Base-by-base conservation (phyloP, 192 early-diverging fungal genomes). In the Thamnidium elegans region DNA sequence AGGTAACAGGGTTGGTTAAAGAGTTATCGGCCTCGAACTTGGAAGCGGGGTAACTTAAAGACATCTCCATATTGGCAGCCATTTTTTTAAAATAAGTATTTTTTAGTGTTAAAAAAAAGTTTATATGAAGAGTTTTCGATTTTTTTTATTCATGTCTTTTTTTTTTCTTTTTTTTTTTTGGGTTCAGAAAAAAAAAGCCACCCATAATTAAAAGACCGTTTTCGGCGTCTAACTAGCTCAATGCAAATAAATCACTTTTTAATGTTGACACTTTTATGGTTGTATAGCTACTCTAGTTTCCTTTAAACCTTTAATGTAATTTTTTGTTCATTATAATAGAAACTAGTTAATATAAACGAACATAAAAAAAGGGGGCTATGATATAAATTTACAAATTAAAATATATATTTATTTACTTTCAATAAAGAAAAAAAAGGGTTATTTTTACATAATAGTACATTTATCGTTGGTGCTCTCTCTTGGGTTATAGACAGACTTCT, bases 11-110 rank as follows among this genome's bases (percentile, higher is more conserved):
- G 69, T 89, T 78, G n/a, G 67, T 62, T 36, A 93, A 72, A 61
- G 82, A 76, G 77, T 92, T 89, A 78, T 88, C 88, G 32, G 75
- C 43, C 30, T 77, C 77, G 23, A 79, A 83, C 69, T 83, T 83
- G 54, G 79, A 67, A 31, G 66, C 66, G 1, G 74, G 66, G 21
- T 76, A 76, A 51, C 46, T 39, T 8, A 65, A 46, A n/a, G 69
- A 68, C 43, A 76, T 34, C 48, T 73, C 71, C 71, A 73, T 73
- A 31, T 43, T 51, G 17, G 46, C 13, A 55, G 68, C 30, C 68
- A 70, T 70, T 21, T 26, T 62, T 56, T 15, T 39, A 26, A 26
- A 26, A 31, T 7, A 39, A 15, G 31, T 15, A 39, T 34, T 9
- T 15, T 15, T 14, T 19, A 48, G 11, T 19, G 6, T n/a, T 7